Base-by-base conservation (phyloP, 2,329 filamentous ascomycete species). In the Byssochlamys sp. region DNA sequence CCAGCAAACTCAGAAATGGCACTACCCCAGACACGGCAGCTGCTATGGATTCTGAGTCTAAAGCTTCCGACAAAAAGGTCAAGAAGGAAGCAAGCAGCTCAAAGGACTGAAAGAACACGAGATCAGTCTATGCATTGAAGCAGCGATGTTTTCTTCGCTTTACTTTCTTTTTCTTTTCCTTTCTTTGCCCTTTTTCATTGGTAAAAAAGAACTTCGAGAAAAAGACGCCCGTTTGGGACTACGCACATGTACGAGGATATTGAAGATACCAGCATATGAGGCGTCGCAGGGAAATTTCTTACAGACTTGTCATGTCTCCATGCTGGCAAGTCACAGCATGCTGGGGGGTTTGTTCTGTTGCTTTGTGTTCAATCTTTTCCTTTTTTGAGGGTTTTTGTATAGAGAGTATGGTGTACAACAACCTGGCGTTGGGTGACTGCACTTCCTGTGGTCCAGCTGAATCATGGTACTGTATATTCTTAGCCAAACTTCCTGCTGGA, bases 1-100 rank as follows among this genome's bases (percentile, higher is more conserved):
- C 58, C 58, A 75, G 73, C 59, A 76, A 75, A 60, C 62, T 75
- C 31, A 75, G 75, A 57, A 75, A 75, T 61, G 73, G 71, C 29
- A 69, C 74, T 25, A 75, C 72, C 1, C 68, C 68, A 5, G 69
- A 71, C 58, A 69, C 67, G 63, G 61, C 63, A 19, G 59, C 62
- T 1, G 69, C 66, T 10, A 60, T 67, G 51, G 69, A 69, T 28
- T 61, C 65, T 26, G 69, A 72, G 53, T 64, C 69, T 29, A 74
- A 67, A 52, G 71, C 73, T 59, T 33, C 65, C 33, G 69, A 51
- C 27, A 51, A 26, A 12, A 51, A 51, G 5, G 24, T 28, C 27
- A 28, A 26, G 49, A 51, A 51, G 49, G 24, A 51, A 31, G 29
- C 29, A 31, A 31, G 2, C 29, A 31, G 29, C 6, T 31, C 29